phyloP scores from a whole-genome alignment of 768 basidiomycete genomes.

The Neoboletus magnificus region DNA sequence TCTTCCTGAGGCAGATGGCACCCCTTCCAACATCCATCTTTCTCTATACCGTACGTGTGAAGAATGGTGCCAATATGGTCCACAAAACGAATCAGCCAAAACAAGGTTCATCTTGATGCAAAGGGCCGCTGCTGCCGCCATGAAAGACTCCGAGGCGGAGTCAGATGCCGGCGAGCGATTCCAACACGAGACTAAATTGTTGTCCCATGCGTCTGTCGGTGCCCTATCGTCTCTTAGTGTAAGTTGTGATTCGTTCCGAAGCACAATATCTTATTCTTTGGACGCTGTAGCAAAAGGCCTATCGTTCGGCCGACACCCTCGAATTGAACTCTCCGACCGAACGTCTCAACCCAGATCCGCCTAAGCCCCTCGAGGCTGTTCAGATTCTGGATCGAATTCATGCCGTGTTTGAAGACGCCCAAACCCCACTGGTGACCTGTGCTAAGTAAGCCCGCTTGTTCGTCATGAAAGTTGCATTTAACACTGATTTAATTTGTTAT shows the following conservation, averaged over 20 bases:
- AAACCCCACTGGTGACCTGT: slow-evolving; percentile 45
- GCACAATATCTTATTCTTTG: neutral
- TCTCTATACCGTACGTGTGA: slow-evolving; percentile 82
- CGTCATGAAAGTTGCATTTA: neutral
- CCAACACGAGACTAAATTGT: slow-evolving; percentile 61
- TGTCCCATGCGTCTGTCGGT: slow-evolving; percentile 82
- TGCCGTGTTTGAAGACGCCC: slow-evolving; percentile 63
- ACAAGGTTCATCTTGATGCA: slow-evolving; percentile 72
- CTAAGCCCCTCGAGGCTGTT: slow-evolving; percentile 51
- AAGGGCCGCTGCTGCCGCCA: slow-evolving; percentile 53
- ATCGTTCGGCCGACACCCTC: slow-evolving; percentile 59
- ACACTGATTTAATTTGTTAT: slow-evolving; percentile 6
- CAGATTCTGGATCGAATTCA: slow-evolving; percentile 62
- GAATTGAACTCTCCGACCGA: slow-evolving; percentile 62
- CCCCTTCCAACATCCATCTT: slow-evolving; percentile 71
- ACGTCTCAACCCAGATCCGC: slow-evolving; percentile 44
- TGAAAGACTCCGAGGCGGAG: slow-evolving; percentile 53
- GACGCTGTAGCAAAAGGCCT: slow-evolving; percentile 67
- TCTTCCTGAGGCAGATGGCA: slow-evolving; percentile 70
- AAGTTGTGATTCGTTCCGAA: slow-evolving; percentile 34
- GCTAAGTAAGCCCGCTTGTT: slow-evolving; percentile 57
- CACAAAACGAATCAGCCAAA: slow-evolving; percentile 67
- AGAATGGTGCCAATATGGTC: slow-evolving; percentile 89
- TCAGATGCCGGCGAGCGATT: slow-evolving; percentile 55
- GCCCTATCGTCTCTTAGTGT: slow-evolving; percentile 88